These are phyloP conservation scores for Curvularia lunata DNA, from an alignment of 2,329 filamentous ascomycete genomes.

Conservation along the genomic window DNA sequence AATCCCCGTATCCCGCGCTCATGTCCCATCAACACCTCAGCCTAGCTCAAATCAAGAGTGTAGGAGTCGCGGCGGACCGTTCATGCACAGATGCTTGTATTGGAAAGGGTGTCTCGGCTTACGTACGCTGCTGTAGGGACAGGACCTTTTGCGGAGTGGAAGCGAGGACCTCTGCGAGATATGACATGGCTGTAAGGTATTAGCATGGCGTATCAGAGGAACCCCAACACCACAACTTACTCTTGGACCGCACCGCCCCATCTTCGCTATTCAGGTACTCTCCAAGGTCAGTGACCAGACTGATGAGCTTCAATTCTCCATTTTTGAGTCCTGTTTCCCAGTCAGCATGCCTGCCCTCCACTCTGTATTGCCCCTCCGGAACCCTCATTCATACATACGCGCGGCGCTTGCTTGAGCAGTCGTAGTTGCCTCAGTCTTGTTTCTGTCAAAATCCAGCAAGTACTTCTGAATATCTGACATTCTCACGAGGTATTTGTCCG, in stretches of 20 bases:
- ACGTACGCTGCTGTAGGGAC: conserved; percentile 63
- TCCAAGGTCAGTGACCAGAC: conserved; percentile 67
- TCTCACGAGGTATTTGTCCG: conserved; percentile 24
- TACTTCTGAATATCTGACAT: conserved; percentile 62
- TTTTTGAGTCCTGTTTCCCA: conserved; percentile 60
- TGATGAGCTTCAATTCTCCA: conserved; percentile 66
- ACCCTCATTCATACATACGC: conserved; percentile 35
- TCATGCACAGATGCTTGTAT: neutral
- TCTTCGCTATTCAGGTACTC: conserved; percentile 73
- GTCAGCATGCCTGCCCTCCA: conserved; percentile 20
- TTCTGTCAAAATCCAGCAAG: conserved; percentile 57
- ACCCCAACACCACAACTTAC: conserved; percentile 40
- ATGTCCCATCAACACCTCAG: neutral
- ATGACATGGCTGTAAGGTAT: conserved; percentile 52
- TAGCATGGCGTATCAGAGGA: conserved; percentile 14
- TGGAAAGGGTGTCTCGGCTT: neutral
- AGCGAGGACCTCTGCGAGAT: conserved; percentile 59
- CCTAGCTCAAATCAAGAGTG: neutral
- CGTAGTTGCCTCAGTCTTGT: conserved; percentile 54
- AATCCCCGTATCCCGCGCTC: neutral
- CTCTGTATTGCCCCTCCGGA: conserved; percentile 7
- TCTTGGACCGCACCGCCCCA: conserved; percentile 64
- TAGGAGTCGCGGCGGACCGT: neutral
- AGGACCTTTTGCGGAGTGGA: conserved; percentile 62
- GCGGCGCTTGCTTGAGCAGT: conserved; percentile 54